These are phyloP conservation scores for Fusarium annulatum DNA, from an alignment of 2,329 filamentous ascomycete species.

Conservation along the genomic window DNA sequence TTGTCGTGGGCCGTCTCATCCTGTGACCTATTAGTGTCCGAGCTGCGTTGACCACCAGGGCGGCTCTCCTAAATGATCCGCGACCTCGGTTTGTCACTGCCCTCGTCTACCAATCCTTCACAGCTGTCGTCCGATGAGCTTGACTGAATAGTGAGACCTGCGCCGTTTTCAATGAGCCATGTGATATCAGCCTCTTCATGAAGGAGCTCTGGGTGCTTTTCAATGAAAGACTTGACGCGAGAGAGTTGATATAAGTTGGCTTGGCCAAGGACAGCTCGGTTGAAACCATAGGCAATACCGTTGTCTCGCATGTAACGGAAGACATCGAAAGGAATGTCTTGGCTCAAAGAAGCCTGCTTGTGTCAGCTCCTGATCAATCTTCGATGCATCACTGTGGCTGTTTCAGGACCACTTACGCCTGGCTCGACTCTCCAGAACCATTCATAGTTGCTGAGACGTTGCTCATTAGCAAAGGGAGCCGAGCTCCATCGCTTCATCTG, in stretches of 20 bases:
- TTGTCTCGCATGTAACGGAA: slow-evolving; percentile 88
- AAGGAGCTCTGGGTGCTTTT: slow-evolving; percentile 56
- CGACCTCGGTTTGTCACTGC: slow-evolving; percentile 24
- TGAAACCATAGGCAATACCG: slow-evolving; percentile 81
- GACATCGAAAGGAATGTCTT: slow-evolving; percentile 81
- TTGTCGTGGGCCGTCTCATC: slow-evolving; percentile 15
- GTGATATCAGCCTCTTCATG: slow-evolving; percentile 60
- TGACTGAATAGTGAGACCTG: background rate
- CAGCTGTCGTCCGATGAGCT: background rate
- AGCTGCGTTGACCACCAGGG: slow-evolving; percentile 24
- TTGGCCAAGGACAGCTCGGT: slow-evolving; percentile 60
- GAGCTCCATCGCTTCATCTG: slow-evolving; percentile 87
- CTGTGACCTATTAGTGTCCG: slow-evolving; percentile 31
- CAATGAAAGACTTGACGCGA: slow-evolving; percentile 58
- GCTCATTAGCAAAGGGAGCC: slow-evolving; percentile 83
- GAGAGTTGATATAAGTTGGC: slow-evolving; percentile 58
- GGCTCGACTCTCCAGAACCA: slow-evolving; percentile 72
- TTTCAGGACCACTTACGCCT: slow-evolving; percentile 57
- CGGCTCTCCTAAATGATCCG: slow-evolving; percentile 39
- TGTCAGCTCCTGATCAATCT: slow-evolving; percentile 16
- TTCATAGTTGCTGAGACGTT: slow-evolving; percentile 70
- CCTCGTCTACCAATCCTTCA: slow-evolving; percentile 18
- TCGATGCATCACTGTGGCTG: background rate
- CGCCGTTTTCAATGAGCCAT: slow-evolving; percentile 55
- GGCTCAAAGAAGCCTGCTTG: slow-evolving; percentile 62